Evolutionary conservation across 1,284 basidiomycete genomes (phyloP), one percentile per base, ranked within the genome.

Genomic region (Exsudoporus floridanus): DNA sequence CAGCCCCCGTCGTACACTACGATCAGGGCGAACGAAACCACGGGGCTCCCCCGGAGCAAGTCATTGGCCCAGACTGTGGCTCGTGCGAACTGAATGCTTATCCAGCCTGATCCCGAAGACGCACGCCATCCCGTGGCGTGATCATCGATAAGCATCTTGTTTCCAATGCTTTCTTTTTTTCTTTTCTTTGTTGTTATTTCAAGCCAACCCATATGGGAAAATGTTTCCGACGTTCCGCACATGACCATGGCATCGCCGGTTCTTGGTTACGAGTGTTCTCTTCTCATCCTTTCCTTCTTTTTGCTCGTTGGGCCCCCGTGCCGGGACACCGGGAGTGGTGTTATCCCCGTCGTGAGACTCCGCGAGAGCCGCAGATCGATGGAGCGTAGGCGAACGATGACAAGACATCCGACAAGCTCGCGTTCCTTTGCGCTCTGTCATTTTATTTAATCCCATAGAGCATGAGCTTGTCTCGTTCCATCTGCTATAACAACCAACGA

Each of bases 101-200:
- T 63, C 59, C 55, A 13, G 35, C 36, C 35, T 59, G 59, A 67
- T 69, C 64, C 63, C 62, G 56, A 58, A 58, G 53, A 50, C 19
- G 6, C n/a, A 13, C 30, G n/a, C 31, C 19, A 45, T 46, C 21
- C 45, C 18, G 30, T 27, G 37, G 37, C 41, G 25, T 33, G 27
- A 41, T 46, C 50, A 63, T 52, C 51, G 61, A 64, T 67, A 64
- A 56, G 50, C n/a, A 34, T 5, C 6, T 25, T 16, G 19, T 41
- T 41, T 39, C 18, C 14, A 6, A 3, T n/a, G 9, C n/a, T 19
- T 35, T 25, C n/a, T 16, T 16, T 8, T 34, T 35, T 35, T 35
- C 2, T 5, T 36, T 10, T 18, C 16, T 14, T 18, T 7, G 1
- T 19, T 35, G 0, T 6, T 36, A 18, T 2, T 36, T 41, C 1